Evolutionary conservation across 2,329 filamentous ascomycete species (phyloP).

Genomic region (Dendrostoma leiphaemia): DNA sequence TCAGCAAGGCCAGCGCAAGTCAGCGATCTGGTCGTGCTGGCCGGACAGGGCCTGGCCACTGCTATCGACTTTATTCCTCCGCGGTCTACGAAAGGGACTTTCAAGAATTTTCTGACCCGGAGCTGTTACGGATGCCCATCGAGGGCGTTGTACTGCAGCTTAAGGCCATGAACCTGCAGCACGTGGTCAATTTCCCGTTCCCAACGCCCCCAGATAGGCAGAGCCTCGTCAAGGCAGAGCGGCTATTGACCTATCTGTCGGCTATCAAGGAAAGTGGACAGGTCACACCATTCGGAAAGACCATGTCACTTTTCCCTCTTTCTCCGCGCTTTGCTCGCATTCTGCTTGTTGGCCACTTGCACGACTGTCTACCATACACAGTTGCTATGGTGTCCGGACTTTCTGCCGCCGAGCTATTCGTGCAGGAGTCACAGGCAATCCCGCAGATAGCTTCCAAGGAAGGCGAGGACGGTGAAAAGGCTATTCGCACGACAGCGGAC

Average conservation of each 20-base stretch:
- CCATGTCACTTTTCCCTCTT: conserved; percentile 85
- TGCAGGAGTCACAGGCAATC: conserved; percentile 76
- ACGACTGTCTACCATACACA: conserved; percentile 80
- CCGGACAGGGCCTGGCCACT: conserved; percentile 92
- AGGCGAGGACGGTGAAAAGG: conserved; percentile 40
- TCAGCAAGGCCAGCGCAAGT: conserved; percentile 93
- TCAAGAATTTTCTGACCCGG: conserved; percentile 78
- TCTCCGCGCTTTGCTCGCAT: conserved; percentile 90
- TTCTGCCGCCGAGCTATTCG: conserved; percentile 83
- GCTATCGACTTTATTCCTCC: conserved; percentile 91
- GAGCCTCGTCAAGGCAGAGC: conserved; percentile 80
- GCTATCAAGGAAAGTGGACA: conserved; percentile 71
- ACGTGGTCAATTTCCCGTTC: conserved; percentile 93
- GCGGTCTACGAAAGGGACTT: conserved; percentile 93
- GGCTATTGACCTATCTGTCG: conserved; percentile 79
- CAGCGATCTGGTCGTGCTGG: conserved; percentile 93
- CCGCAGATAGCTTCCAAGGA: conserved; percentile 50
- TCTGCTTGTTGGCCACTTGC: conserved; percentile 79
- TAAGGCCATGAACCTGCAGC: conserved; percentile 89
- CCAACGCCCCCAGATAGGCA: conserved; percentile 81
- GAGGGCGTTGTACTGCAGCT: conserved; percentile 91
- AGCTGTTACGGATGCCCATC: conserved; percentile 86
- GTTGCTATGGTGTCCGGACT: conserved; percentile 86
- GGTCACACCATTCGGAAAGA: conserved; percentile 75
- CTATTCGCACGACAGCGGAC: conserved; percentile 63